These are phyloP conservation scores for Linderina pennispora DNA, from an alignment of 192 early-diverging fungal species.

Conservation along the genomic window DNA sequence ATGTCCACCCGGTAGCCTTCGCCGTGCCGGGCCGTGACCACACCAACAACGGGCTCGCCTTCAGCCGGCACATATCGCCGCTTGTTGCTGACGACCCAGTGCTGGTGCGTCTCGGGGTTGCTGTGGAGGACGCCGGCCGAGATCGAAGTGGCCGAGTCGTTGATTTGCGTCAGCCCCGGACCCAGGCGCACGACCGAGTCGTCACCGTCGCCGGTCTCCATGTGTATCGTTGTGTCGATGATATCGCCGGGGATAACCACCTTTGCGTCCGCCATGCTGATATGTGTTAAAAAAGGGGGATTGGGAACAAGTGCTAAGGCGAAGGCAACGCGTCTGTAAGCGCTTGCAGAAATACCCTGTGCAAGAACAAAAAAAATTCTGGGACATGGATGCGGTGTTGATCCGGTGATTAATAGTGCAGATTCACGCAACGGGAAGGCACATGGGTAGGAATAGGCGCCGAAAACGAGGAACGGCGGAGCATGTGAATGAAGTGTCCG, in stretches of 20 bases:
- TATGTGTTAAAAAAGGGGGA: too few species aligned
- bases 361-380: too few species aligned
- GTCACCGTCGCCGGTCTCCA: constrained; percentile 5
- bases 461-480: too few species aligned
- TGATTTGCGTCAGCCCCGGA: constrained; percentile 70
- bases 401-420: too few species aligned
- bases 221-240: constrained; percentile 18
- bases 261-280: constrained; percentile 16
- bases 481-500: too few species aligned
- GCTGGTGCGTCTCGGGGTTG: constrained; percentile 49
- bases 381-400: too few species aligned
- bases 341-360: too few species aligned
- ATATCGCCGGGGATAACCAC: constrained; percentile 37
- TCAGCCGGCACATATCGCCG: constrained; percentile 83
- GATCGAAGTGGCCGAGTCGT: constrained; percentile 56
- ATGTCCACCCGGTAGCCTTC: constrained; percentile 91
- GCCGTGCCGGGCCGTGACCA: constrained; percentile 56
- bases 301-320: too few species aligned
- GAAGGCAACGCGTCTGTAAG: too few species aligned
- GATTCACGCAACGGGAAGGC: too few species aligned
- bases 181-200: constrained; percentile 60
- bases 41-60: constrained; percentile 85
- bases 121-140: constrained; percentile 71
- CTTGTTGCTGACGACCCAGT: constrained; percentile 80
- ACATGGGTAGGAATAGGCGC: too few species aligned